Evolutionary conservation across 768 basidiomycete species (phyloP).

Genomic region (Daedalea quercina): DNA sequence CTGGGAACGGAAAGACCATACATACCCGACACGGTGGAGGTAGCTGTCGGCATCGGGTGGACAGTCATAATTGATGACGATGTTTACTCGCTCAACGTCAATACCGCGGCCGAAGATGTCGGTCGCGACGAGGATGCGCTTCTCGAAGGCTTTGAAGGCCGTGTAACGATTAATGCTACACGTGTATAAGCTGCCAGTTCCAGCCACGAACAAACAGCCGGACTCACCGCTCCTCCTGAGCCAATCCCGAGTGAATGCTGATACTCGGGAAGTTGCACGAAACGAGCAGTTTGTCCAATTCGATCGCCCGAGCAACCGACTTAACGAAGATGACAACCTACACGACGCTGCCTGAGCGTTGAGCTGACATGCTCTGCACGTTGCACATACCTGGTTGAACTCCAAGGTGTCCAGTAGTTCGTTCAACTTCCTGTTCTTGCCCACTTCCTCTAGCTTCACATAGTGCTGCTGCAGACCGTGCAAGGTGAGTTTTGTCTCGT

Average conservation of each 20-base stretch:
- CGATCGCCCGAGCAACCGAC: conserved; percentile 93
- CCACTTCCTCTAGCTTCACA: conserved; percentile 90
- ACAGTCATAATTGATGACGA: conserved; percentile 98
- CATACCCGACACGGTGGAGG: conserved; percentile 93
- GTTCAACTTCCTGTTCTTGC: conserved; percentile 96
- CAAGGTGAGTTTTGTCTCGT: conserved; percentile 96
- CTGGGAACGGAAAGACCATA: conserved; percentile 4
- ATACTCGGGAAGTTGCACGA: conserved; percentile 99
- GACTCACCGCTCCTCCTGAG: conserved; percentile 90
- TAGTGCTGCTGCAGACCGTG: conserved; percentile 99
- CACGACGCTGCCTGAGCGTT: neutral
- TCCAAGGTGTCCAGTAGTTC: conserved; percentile 93
- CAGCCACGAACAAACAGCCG: neutral
- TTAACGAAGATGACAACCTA: conserved; percentile 99
- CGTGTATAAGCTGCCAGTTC: neutral
- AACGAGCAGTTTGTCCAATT: conserved; percentile 90
- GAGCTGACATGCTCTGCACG: too few species aligned
- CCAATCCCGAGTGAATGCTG: conserved; percentile 90
- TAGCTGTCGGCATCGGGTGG: conserved; percentile 98
- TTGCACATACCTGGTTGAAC: conserved; percentile 82
- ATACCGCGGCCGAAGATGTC: conserved; percentile 99
- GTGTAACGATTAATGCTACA: conserved; percentile 88
- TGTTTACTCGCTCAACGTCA: conserved; percentile 99
- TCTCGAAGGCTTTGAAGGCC: conserved; percentile 99
- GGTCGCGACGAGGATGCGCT: conserved; percentile 96